Conservation (phyloP, 495 filamentous ascomycete genomes). For the Choiromyces venosus region DNA sequence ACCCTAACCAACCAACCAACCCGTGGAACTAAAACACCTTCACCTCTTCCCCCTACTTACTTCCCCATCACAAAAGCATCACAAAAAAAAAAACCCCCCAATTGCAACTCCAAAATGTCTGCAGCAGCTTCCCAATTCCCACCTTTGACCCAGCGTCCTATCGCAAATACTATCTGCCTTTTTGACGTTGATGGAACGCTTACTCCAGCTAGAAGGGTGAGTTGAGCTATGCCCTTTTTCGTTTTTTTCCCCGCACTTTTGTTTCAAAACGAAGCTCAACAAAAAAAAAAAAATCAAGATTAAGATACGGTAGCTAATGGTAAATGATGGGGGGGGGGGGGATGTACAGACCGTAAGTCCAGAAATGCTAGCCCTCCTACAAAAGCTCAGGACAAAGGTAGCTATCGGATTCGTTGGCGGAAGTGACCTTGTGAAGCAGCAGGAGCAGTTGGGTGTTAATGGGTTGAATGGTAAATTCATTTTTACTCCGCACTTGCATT, state of each 20-base stretch:
- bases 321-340: background rate
- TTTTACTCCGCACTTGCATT: slow-evolving; percentile 51
- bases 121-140: slow-evolving; percentile 51
- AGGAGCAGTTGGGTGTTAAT: slow-evolving; percentile 75
- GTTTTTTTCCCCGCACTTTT: background rate
- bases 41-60: background rate
- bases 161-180: slow-evolving; percentile 83
- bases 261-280: background rate
- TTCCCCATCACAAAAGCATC: background rate
- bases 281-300: background rate
- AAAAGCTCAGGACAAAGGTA: slow-evolving; percentile 73
- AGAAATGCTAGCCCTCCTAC: slow-evolving; percentile 77
- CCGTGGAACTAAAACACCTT: slow-evolving; percentile 1
- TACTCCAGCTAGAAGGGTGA: slow-evolving; percentile 66
- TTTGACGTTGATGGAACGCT: slow-evolving; percentile 94
- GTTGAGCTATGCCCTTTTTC: slow-evolving; percentile 31
- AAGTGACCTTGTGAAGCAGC: slow-evolving; percentile 83
- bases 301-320: slow-evolving; percentile 25
- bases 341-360: slow-evolving; percentile 56
- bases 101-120: slow-evolving; percentile 30
- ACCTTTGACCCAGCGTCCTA: slow-evolving; percentile 68
- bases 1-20: background rate
- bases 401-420: slow-evolving; percentile 89
- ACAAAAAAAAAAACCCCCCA: slow-evolving; percentile 1
- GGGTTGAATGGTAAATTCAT: slow-evolving; percentile 37